Evolutionary conservation across 306 rosid species (phyloP).

Genomic region (Vigna unguiculata): DNA sequence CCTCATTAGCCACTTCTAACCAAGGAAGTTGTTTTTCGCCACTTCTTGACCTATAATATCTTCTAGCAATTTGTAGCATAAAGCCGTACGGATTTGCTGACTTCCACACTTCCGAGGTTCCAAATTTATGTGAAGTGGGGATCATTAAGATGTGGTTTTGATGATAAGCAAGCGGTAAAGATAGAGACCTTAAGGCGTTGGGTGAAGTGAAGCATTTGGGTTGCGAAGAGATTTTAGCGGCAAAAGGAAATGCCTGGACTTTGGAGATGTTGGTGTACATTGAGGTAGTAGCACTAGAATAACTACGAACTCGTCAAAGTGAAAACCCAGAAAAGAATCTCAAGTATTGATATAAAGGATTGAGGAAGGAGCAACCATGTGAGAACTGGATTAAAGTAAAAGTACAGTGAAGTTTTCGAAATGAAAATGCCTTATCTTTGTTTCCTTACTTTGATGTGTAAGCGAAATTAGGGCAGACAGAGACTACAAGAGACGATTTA

Average conservation of each 20-base stretch:
- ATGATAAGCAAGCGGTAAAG: slow-evolving; percentile 46
- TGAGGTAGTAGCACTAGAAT: slow-evolving; percentile 21
- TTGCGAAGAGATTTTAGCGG: slow-evolving; percentile 61
- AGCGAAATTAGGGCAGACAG: slow-evolving; percentile 39
- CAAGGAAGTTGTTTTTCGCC: slow-evolving; percentile 68
- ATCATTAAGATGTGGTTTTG: slow-evolving; percentile 52
- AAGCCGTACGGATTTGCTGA: slow-evolving; percentile 41
- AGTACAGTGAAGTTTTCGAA: background rate
- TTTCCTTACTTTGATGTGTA: slow-evolving; percentile 26
- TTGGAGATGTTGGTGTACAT: slow-evolving; percentile 70
- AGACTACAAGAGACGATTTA: background rate
- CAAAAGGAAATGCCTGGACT: slow-evolving; percentile 65
- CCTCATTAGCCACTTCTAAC: slow-evolving; percentile 54
- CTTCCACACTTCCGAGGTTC: slow-evolving; percentile 38
- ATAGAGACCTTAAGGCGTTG: slow-evolving; percentile 48
- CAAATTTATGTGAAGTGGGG: slow-evolving; percentile 42
- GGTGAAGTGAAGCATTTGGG: slow-evolving; percentile 61
- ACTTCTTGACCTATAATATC: slow-evolving; percentile 51
- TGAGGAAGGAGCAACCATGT: background rate
- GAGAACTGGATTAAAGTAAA: background rate
- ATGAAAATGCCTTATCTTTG: slow-evolving; percentile 47
- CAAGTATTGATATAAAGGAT: background rate
- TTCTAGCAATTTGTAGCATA: slow-evolving; percentile 49
- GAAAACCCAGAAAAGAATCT: slow-evolving; percentile 10
- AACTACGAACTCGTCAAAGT: slow-evolving; percentile 18